These are phyloP conservation scores for Saccharomyces hybrid DNA, from an alignment of 1,139 yeast genomes.

Conservation along the genomic window DNA sequence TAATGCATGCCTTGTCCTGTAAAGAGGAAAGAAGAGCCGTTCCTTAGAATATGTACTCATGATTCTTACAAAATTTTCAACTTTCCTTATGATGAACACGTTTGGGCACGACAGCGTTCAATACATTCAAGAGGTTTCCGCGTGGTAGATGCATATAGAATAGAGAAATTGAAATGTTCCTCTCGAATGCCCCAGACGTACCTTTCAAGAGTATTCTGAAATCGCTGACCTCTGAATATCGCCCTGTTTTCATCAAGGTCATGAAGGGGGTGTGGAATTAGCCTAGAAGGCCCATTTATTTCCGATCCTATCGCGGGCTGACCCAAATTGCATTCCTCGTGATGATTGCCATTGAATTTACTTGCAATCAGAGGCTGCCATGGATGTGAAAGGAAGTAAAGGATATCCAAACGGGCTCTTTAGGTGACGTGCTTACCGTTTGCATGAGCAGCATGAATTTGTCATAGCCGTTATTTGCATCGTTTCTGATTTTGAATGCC, in stretches of 20 bases:
- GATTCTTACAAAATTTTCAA: background rate
- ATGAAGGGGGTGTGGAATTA: no score
- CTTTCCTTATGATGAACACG: background rate
- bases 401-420: no score
- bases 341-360: no score
- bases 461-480: no score
- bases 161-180: background rate
- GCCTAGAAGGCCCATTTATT: background rate
- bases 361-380: no score
- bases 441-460: no score
- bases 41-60: background rate
- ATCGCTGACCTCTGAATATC: background rate
- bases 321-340: background rate
- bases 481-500: no score
- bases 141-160: background rate
- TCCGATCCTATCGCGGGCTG: background rate
- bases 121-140: background rate
- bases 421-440: no score
- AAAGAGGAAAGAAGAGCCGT: background rate
- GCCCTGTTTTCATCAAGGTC: no score
- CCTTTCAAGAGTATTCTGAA: background rate
- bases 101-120: background rate
- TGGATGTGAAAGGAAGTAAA: no score
- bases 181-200: background rate
- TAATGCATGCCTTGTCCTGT: background rate